phyloP scores from a whole-genome alignment of 2,329 filamentous ascomycete genomes.

The Dothideomycetes sp. region DNA sequence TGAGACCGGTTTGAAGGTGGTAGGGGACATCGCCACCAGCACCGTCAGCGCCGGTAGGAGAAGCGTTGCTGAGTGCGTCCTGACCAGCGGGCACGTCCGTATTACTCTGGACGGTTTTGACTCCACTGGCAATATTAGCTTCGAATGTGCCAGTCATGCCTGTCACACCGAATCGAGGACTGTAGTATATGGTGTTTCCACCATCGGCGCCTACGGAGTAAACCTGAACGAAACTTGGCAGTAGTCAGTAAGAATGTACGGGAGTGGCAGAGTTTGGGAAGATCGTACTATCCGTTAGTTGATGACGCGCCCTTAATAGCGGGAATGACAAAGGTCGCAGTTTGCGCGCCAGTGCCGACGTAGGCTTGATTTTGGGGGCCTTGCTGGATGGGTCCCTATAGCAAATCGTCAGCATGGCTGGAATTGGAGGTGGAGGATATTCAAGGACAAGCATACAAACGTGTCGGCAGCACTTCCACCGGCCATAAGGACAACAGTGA shows the following conservation, averaged over 20 bases:
- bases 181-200: conserved; percentile 50
- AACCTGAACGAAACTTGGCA: conserved; percentile 49
- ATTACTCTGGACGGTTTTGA: conserved; percentile 29
- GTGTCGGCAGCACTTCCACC: conserved; percentile 46
- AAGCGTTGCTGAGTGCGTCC: conserved; percentile 20
- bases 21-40: conserved; percentile 38
- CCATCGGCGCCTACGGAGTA: conserved; percentile 46
- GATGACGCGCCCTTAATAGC: neutral
- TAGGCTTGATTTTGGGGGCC: neutral
- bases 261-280: conserved; percentile 19
- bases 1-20: conserved; percentile 46
- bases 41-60: conserved; percentile 16
- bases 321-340: neutral
- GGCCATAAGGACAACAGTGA: conserved; percentile 51
- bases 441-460: conserved; percentile 34
- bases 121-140: conserved; percentile 28
- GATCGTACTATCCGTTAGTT: conserved; percentile 4
- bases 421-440: neutral
- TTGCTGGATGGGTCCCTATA: neutral
- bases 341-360: neutral
- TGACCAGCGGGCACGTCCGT: conserved; percentile 26
- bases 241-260: conserved; percentile 15
- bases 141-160: conserved; percentile 55
- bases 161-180: conserved; percentile 53
- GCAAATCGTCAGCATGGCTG: neutral